Base-by-base conservation (phyloP, 164 flowering plant genomes). In the Tetracentron sinense region DNA sequence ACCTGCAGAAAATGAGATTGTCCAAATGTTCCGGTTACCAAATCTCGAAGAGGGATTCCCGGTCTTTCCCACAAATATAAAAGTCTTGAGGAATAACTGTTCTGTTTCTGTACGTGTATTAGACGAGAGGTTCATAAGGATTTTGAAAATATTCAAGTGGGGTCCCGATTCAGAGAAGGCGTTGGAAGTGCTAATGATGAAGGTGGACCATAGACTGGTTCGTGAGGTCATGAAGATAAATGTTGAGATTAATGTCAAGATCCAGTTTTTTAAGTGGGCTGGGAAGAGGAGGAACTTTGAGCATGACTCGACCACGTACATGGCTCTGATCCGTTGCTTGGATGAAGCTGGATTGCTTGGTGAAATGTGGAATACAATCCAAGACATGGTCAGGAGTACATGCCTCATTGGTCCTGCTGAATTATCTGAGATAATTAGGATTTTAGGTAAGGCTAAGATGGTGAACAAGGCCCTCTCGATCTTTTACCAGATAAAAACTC, bases 161-260 rank as follows among this genome's bases (percentile, higher is more conserved):
- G 97, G 97, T 0, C 85, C 90, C 15, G 99, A 94, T 75, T 87
- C 99, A 0, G 99, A 91, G 63, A 91, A 83, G 80, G 99, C 99
- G 1, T 30, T 94, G 69, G 95, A 94, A 76, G 96, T 94, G 50
- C 78, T 94, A 0, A 83, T 83, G 79, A 22, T 91, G 75, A 91
- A 78, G 68, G 87, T 94, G 57, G 96, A 94, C 73, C 89, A 86
- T 62, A 68, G 89, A 56, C 74, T 94, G 55, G 93, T 94, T 42
- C 85, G 86, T 19, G 81, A 84, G 42, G 85, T 94, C 54, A 55
- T 94, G 78, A 80, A 78, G 23, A 72, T 81, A 33, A 87, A 91
- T 64, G 87, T 89, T 25, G 92, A 89, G 60, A 69, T 84, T 65
- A 73, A 65, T 61, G 96, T 84, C 22, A 94, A 91, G 66, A 58